Percentiles rank a stretch among this genome's conserved stretches.
Evolutionary conservation across 2,329 filamentous ascomycete species (phyloP).

Genomic region (Lomentospora prolificans): DNA sequence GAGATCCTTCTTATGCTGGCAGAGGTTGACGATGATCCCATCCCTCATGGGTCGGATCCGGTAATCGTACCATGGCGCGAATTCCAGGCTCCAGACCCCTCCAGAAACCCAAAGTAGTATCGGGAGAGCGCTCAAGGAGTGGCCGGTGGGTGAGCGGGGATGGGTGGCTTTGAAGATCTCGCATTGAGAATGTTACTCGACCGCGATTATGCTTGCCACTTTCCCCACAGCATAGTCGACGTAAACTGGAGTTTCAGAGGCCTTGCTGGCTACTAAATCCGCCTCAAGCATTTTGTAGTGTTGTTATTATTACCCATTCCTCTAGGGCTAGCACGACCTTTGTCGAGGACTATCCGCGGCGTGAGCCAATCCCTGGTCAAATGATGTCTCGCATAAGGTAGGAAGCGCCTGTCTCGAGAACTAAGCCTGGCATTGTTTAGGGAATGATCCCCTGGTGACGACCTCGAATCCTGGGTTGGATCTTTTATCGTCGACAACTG

Average conservation of each 20-base stretch:
- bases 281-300: not conserved
- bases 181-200: too few species aligned
- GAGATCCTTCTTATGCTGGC: not conserved
- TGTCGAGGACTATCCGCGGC: not conserved
- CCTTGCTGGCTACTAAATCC: not conserved
- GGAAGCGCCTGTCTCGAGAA: not conserved
- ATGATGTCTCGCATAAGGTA: conserved; percentile 1
- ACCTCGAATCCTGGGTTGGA: not conserved
- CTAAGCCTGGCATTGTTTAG: not conserved
- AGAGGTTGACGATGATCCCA: not conserved
- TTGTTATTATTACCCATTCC: not conserved
- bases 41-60: not conserved
- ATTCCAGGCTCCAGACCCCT: not conserved
- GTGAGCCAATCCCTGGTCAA: not conserved
- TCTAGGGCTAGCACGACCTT: not conserved
- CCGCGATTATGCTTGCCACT: too few species aligned
- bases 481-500: not conserved
- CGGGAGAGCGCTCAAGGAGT: too few species aligned
- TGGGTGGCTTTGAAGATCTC: too few species aligned
- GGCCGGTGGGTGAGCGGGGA: too few species aligned
- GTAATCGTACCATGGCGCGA: conserved; percentile 3
- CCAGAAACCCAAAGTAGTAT: not conserved
- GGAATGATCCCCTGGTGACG: not conserved
- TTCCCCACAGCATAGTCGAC: not conserved
- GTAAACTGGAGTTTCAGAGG: not conserved